Evolutionary conservation across 176 grass and related monocot species (phyloP), one percentile per base, ranked within the genome.

Genomic region (Leersia perrieri): DNA sequence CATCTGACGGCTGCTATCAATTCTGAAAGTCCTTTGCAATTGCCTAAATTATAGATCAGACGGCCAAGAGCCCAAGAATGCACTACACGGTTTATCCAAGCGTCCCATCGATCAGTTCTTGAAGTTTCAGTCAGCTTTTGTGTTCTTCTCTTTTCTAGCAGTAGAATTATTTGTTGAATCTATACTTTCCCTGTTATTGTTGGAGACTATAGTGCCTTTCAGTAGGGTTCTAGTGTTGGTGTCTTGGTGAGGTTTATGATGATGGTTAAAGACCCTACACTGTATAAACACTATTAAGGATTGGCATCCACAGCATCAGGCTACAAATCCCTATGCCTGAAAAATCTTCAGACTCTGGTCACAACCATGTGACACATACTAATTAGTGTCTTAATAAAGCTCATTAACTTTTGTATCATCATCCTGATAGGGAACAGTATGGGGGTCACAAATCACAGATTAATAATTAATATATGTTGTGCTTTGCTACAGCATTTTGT

Each of bases 311-410:
- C 47, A 34, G 9, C 10, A 45, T 55, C 47, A 34, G 15, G 71
- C 27, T 11, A 33, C 30, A 28, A 63, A 45, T 63, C 33, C 61
- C 31, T 29, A 23, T 27, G 38, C 26, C 69, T 73, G 58, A 38
- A 75, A 66, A 66, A n/a, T 25, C 32, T 66, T 49, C 60, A 16
- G 20, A 53, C 64, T 44, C 66, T 28, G 10, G 23, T 15, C 71
- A 51, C 61, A 36, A 10, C 18, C 70, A 83, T 60, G 49, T 60
- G 49, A 9, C 31, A 26, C 22, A 53, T 7, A 15, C 41, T 53
- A 5, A 53, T 66, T 74, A 23, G 80, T 28, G 80, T 2, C 39
- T 49, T 42, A 4, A 62, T 74, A 55, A 75, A 75, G 80, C 16
- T 30, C 68, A n/a, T 74, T 49, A 64, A 22, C 69, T 73, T 73